Evolutionary conservation across 257 asterid species (phyloP), one percentile per base, ranked within the genome.

Genomic region (Cynanchum wilfordii): DNA sequence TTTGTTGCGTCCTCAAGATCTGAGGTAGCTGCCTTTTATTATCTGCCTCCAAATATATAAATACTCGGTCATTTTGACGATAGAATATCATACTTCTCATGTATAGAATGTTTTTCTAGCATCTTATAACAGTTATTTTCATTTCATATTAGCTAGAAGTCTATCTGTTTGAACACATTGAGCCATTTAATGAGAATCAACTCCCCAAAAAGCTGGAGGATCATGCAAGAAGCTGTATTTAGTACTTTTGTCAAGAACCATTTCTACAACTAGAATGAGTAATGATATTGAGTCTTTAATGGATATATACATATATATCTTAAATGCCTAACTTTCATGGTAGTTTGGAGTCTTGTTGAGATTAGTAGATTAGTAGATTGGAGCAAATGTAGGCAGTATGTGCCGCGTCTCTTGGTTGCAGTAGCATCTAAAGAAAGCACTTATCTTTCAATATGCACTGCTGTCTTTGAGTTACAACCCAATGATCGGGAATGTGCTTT

Each of bases 1-100:
- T 73, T 70, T 94, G 82, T 75, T 94, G 81, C 90, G 98, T 66
- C 96, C 99, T 75, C 92, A 82, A 78, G 97, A 94, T 87, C 85
- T 94, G 80, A 94, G 96, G 98, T 91, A 82, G 50, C 60, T 50
- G 56, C 70, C 78, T 72, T 33, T 16, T 73, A 50, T 68, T 72
- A 66, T 10, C 9, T 57, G 11, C 20, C 55, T 10, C 5, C 11
- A n/a, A n/a, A n/a, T n/a, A n/a, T n/a, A n/a, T n/a, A 27, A 27
- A 27, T 54, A 52, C 30, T 5, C 11, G 24, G 19, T 33, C 24
- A 30, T 33, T 13, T 20, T 54, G 29, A 25, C 4, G 63, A 33
- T 6, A 54, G 42, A 36, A 10, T 51, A 19, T 9, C 10, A 44
- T 7, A 16, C 8, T 5, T 2, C 16, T 60, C 15, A 62, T 17